phyloP scores from a whole-genome alignment of 2,329 filamentous ascomycete genomes.

The Graphium sp. region DNA sequence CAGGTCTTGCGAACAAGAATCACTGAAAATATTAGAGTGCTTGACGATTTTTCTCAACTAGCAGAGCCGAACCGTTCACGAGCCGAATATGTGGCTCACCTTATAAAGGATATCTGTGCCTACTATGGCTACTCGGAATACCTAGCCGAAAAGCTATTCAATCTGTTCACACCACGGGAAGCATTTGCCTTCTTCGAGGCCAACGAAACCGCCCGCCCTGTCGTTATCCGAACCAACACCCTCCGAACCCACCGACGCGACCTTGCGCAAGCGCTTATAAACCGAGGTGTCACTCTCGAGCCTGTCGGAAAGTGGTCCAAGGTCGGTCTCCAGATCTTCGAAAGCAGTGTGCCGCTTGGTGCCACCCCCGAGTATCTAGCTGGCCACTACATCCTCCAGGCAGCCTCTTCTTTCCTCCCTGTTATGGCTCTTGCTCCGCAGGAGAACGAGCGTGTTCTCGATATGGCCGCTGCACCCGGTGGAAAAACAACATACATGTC shows the following conservation, averaged over 20 bases:
- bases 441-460: conserved; percentile 78
- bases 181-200: conserved; percentile 98
- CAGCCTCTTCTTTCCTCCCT: conserved; percentile 88
- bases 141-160: conserved; percentile 90
- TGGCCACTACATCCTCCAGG: conserved; percentile 95
- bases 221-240: conserved; percentile 95
- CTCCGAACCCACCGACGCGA: conserved; percentile 62
- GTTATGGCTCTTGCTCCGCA: conserved; percentile 96
- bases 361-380: conserved; percentile 95
- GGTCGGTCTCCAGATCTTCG: conserved; percentile 91
- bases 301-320: conserved; percentile 98
- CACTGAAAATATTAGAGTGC: conserved; percentile 79
- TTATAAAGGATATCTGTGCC: conserved; percentile 81
- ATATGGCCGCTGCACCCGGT: conserved; percentile 89
- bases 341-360: conserved; percentile 69
- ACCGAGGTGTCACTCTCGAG: conserved; percentile 88
- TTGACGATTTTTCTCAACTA: conserved; percentile 75
- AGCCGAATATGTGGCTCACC: conserved; percentile 71
- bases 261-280: conserved; percentile 85
- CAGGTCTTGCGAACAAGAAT: conserved; percentile 79
- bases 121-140: conserved; percentile 96
- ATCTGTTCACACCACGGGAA: conserved; percentile 81
- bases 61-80: conserved; percentile 67
- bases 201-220: conserved; percentile 84
- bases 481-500: conserved; percentile 94